Evolutionary conservation across 768 basidiomycete genomes (phyloP).

Genomic region (Kwoniella sp.): DNA sequence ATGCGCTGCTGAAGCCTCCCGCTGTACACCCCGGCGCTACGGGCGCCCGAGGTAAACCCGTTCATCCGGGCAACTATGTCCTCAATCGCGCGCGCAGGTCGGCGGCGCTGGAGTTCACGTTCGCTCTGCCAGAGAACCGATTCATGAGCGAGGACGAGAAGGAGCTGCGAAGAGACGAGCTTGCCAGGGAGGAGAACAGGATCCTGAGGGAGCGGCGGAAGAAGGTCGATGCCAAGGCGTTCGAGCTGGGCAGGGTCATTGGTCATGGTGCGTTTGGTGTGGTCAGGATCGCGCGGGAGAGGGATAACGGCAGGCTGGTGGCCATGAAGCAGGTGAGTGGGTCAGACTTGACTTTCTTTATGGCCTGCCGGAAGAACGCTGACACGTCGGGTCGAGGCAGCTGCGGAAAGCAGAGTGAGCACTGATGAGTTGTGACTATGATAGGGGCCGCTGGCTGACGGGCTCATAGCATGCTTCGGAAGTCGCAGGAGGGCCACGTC

Average conservation of each 20-base stretch:
- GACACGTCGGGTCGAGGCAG: slow-evolving; percentile 10
- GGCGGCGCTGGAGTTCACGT: slow-evolving; percentile 80
- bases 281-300: slow-evolving; percentile 84
- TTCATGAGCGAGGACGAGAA: slow-evolving; percentile 67
- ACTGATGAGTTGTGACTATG: background rate
- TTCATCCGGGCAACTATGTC: slow-evolving; percentile 77
- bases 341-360: background rate
- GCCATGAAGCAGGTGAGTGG: slow-evolving; percentile 94
- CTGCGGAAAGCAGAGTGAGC: slow-evolving; percentile 49
- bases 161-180: slow-evolving; percentile 65
- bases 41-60: slow-evolving; percentile 52
- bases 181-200: slow-evolving; percentile 83
- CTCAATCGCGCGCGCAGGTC: slow-evolving; percentile 80
- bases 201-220: slow-evolving; percentile 78
- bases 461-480: slow-evolving; percentile 91
- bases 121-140: slow-evolving; percentile 51
- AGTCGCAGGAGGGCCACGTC: slow-evolving; percentile 95
- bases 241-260: slow-evolving; percentile 85
- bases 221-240: slow-evolving; percentile 78
- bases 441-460: background rate
- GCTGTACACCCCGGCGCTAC: slow-evolving; percentile 53
- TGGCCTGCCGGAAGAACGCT: background rate
- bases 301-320: slow-evolving; percentile 69
- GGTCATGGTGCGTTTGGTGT: slow-evolving; percentile 97
- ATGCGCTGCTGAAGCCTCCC: slow-evolving; percentile 42